phyloP scores from a whole-genome alignment of 73 alveolate species.

The Symbiodinium pilosum region DNA sequence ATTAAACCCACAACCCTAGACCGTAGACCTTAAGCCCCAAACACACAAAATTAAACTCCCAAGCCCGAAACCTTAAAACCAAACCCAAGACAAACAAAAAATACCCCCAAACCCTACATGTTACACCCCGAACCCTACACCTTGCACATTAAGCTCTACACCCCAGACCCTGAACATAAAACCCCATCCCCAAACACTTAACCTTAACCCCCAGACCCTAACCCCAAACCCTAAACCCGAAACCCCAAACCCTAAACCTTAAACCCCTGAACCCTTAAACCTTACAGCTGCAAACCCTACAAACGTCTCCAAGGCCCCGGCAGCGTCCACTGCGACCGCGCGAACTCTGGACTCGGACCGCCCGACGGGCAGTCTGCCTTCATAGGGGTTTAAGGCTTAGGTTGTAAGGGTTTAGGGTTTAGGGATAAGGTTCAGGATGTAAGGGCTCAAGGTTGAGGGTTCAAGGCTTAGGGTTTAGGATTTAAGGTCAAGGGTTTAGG shows the following conservation, averaged over 20 bases:
- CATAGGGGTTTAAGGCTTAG: neutral
- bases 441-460: neutral
- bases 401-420: neutral
- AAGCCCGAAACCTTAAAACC: neutral
- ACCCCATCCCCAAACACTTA: no score
- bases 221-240: neutral
- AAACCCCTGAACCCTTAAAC: neutral
- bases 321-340: constrained; percentile 69
- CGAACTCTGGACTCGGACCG: constrained; percentile 59
- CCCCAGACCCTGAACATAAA: no score
- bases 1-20: no score
- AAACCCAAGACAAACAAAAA: neutral
- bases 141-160: no score
- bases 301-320: neutral
- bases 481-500: no score
- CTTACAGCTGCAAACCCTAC: neutral
- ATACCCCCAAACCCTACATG: neutral
- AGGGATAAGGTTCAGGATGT: neutral
- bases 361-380: constrained; percentile 37
- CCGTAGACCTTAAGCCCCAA: no score
- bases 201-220: no score
- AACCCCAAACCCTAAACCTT: neutral
- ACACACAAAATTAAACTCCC: no score
- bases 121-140: no score
- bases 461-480: no score